A percentile compares a stretch with the other conserved stretches of the same genome.
These are phyloP conservation scores for Apiospora pterosperma DNA, from an alignment of 2,329 filamentous ascomycete species.

Conservation along the genomic window DNA sequence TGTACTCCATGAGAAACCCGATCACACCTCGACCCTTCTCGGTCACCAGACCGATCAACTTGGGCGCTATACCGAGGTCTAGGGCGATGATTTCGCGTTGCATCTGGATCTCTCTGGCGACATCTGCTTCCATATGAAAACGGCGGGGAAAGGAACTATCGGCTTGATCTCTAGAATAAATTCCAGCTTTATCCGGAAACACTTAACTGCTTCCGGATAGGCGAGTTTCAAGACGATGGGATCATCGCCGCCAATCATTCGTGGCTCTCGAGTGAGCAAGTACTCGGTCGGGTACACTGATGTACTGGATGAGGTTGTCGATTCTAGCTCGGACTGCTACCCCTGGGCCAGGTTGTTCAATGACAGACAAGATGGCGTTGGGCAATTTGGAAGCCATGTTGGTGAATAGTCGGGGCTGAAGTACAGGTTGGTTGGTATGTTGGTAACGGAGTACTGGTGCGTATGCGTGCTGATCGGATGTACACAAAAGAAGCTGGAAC, in stretches of 20 bases:
- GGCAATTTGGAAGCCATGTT: not conserved
- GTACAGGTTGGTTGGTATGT: not conserved
- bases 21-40: not conserved
- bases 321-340: not conserved
- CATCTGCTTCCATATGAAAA: too few relatives aligned
- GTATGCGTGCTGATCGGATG: too few relatives aligned
- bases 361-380: not conserved
- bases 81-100: not conserved
- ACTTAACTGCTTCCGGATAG: not conserved
- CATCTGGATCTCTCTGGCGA: not conserved
- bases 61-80: not conserved
- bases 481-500: too few relatives aligned
- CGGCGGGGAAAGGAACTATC: too few relatives aligned
- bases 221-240: not conserved
- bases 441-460: too few relatives aligned
- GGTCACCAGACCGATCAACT: not conserved
- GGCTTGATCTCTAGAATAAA: not conserved
- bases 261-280: too few relatives aligned
- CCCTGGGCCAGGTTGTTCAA: not conserved
- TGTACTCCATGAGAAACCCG: not conserved
- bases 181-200: not conserved
- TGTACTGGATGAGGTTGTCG: not conserved
- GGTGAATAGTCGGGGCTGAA: too few relatives aligned
- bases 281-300: not conserved
- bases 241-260: not conserved